phyloP scores from a whole-genome alignment of 306 rosid species.

The Ormosia emarginata region DNA sequence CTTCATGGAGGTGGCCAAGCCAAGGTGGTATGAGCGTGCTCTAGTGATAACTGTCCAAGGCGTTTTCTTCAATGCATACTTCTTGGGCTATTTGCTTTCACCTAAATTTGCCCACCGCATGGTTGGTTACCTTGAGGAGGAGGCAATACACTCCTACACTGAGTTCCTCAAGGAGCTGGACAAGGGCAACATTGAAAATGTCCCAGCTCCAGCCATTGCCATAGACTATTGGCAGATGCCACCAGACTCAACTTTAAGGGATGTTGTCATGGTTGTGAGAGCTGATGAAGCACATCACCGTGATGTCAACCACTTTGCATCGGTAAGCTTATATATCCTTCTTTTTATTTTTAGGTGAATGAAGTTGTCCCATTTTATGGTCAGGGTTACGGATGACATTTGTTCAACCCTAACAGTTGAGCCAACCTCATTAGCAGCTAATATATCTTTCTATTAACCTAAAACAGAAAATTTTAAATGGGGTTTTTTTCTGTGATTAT shows the following conservation, averaged over 20 bases:
- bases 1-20: slow-evolving; percentile 72
- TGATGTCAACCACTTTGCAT: slow-evolving; percentile 80
- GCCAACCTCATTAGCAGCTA: background rate
- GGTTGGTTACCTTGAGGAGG: slow-evolving; percentile 88
- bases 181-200: slow-evolving; percentile 62
- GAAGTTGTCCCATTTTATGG: no score
- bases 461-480: background rate
- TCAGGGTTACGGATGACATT: no score
- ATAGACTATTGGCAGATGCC: slow-evolving; percentile 79
- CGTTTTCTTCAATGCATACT: slow-evolving; percentile 73
- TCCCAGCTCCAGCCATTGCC: slow-evolving; percentile 77
- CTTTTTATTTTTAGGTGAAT: no score
- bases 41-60: slow-evolving; percentile 65
- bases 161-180: slow-evolving; percentile 74
- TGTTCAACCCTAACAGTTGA: no score
- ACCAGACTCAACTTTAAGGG: slow-evolving; percentile 46
- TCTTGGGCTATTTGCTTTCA: slow-evolving; percentile 57
- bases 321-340: slow-evolving; percentile 34
- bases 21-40: slow-evolving; percentile 74
- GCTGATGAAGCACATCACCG: slow-evolving; percentile 87
- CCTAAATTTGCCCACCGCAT: slow-evolving; percentile 76
- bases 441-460: background rate
- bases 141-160: slow-evolving; percentile 74
- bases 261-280: slow-evolving; percentile 64
- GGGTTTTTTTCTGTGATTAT: background rate